Base-by-base conservation (phyloP, 164 flowering plant species). In the Cinnamomum micranthum region DNA sequence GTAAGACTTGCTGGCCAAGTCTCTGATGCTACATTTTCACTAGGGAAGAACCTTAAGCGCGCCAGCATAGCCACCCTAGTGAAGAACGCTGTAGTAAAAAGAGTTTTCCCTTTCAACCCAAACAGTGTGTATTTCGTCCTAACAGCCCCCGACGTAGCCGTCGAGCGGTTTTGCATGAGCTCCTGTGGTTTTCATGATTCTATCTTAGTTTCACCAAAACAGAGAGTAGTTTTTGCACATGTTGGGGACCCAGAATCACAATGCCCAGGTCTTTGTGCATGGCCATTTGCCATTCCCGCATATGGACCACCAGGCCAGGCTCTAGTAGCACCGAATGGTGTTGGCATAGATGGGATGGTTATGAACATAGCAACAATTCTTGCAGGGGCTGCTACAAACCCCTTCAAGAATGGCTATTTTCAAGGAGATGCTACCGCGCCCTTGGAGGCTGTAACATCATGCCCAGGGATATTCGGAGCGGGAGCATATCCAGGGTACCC, bases 401-500 rank as follows among this genome's bases (percentile, higher is more conserved):
- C 87, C 15, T 83, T 81, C 12, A 75, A 77, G 51, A 78, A 19
- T 14, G 86, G 83, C 31, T 81, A 81, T 68, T 85, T 74, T 58
- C 87, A 85, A 60, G 87, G 84, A 2, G 75, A 77, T 63, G 77
- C 74, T 1, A 27, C 64, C 50, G 84, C 81, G 3, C 84, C 85
- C 3, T 73, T 83, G 33, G 87, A 83, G 81, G 86, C 86, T 33
- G 82, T 80, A 24, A 73, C 83, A 1, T 85, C 87, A 0, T 83
- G 87, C 65, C 41, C 85, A 0, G 85, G 87, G 64, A 69, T 76
- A 68, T 85, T 81, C 66, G 85, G 85, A 0, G 20, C 59, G 6
- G 85, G 81, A 0, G 85, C 85, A 31, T 83, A 81, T 74, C 84
- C 86, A 2, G 86, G 87, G 1, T 80, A 75, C 68, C 86, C 87